Conservation (phyloP, 192 early-diverging fungal genomes). For the Chytriomyces sp. region DNA sequence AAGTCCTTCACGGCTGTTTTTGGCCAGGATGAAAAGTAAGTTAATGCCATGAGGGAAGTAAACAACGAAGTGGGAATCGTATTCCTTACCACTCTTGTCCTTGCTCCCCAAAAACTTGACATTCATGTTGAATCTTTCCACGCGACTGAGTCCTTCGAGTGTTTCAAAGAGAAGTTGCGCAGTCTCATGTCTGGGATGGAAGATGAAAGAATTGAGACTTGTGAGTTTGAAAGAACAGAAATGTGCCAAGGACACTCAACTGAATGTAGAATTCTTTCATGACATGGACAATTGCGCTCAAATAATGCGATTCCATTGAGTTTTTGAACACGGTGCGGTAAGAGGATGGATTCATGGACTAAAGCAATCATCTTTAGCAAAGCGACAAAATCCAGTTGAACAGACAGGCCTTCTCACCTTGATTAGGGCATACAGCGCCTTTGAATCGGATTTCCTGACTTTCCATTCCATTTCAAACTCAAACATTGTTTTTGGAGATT, state of each 20-base stretch:
- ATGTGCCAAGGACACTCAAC: background rate
- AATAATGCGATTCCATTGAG: slow-evolving; percentile 50
- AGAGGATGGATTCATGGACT: slow-evolving; percentile 37
- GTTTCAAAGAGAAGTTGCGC: background rate
- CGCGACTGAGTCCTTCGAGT: slow-evolving; percentile 4
- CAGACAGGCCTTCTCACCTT: slow-evolving; percentile 52
- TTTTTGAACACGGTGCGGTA: slow-evolving; percentile 51
- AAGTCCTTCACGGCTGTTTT: too few relatives aligned
- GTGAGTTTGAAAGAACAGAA: background rate
- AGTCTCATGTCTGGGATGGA: background rate
- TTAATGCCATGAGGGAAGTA: background rate
- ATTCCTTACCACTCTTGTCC: background rate
- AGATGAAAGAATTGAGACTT: background rate
- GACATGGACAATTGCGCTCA: slow-evolving; percentile 45
- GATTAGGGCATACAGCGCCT: slow-evolving; percentile 61
- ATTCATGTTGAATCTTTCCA: slow-evolving; percentile 29
- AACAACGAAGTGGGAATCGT: background rate
- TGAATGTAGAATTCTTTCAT: slow-evolving; percentile 10
- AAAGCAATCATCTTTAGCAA: background rate
- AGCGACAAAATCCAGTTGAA: too few relatives aligned
- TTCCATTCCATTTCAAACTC: slow-evolving; percentile 81
- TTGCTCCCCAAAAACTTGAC: slow-evolving; percentile 11
- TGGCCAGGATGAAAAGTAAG: too few relatives aligned
- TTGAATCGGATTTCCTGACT: slow-evolving; percentile 53
- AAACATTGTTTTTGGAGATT: slow-evolving; percentile 59